Percentiles rank a stretch among this genome's conserved stretches.
Conservation (phyloP, 148 eudicot genomes). For the Vaccinium darrowii region DNA sequence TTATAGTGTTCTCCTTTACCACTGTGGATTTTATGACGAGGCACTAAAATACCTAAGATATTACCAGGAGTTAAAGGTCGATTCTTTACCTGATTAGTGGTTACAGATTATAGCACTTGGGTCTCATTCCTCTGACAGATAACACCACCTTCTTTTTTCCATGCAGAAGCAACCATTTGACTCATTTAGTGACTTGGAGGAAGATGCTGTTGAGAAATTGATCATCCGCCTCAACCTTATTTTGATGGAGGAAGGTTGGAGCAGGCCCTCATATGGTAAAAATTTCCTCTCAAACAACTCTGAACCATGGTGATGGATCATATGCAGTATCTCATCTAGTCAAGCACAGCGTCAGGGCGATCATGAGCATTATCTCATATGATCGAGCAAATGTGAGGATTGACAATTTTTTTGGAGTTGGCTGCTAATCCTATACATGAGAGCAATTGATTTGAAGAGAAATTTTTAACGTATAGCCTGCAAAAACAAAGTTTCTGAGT, state of each 20-base stretch:
- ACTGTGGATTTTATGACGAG: constrained; percentile 76
- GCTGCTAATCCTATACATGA: not conserved
- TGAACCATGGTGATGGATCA: constrained; percentile 62
- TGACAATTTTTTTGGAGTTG: not conserved
- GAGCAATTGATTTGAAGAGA: not conserved
- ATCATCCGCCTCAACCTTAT: constrained; percentile 65
- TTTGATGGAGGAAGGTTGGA: constrained; percentile 76
- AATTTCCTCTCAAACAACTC: constrained; percentile 48
- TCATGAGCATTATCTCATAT: not conserved
- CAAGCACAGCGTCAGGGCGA: not conserved
- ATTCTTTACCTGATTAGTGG: not conserved
- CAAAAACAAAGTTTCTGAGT: not conserved
- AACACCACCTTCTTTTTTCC: not conserved
- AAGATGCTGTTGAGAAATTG: constrained; percentile 65
- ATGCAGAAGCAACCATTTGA: constrained; percentile 32
- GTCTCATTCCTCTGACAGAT: not conserved
- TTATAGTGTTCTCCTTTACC: constrained; percentile 78
- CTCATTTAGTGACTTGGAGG: constrained; percentile 36
- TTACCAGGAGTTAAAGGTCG: constrained; percentile 67
- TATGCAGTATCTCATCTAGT: not conserved
- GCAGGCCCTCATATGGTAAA: constrained; percentile 31
- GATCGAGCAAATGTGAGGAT: not conserved
- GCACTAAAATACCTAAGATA: constrained; percentile 52
- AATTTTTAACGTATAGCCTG: not conserved
- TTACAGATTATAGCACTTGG: not conserved